phyloP scores from a whole-genome alignment of 768 basidiomycete genomes.

The Mycena galericulata region DNA sequence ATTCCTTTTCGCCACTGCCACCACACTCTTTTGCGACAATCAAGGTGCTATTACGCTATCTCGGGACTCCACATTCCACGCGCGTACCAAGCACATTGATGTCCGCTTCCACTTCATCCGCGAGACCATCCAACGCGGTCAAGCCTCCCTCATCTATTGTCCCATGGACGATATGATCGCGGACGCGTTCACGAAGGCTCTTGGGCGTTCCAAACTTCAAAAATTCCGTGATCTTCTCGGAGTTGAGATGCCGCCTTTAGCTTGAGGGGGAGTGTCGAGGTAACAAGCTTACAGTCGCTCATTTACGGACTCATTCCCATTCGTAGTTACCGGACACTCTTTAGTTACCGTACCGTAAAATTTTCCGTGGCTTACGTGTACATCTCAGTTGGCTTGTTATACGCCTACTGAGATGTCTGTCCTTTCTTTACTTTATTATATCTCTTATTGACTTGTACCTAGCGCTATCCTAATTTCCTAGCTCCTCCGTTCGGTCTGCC shows the following conservation, averaged over 20 bases:
- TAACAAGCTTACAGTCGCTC: too few species aligned
- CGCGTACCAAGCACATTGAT: constrained; percentile 51
- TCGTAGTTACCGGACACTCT: too few species aligned
- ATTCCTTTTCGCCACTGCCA: background rate
- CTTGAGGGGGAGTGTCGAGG: too few species aligned
- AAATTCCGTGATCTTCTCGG: background rate
- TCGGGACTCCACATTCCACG: constrained; percentile 43
- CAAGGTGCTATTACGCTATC: constrained; percentile 37
- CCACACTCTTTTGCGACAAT: constrained; percentile 36
- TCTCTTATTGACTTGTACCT: too few species aligned
- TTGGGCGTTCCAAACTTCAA: constrained; percentile 10
- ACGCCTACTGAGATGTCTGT: too few species aligned
- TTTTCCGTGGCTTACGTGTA: too few species aligned
- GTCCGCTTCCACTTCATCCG: constrained; percentile 48
- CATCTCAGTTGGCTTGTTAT: too few species aligned
- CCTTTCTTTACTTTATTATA: too few species aligned
- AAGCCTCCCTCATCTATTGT: constrained; percentile 24
- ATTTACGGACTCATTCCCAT: too few species aligned
- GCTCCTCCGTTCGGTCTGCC: too few species aligned
- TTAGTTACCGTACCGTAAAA: too few species aligned
- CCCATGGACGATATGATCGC: constrained; percentile 44
- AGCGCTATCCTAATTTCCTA: too few species aligned
- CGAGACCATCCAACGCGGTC: constrained; percentile 36
- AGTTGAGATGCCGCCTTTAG: background rate
- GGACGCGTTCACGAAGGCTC: constrained; percentile 46